These are phyloP conservation scores for Neopestalotiopsis sp. DNA, from an alignment of 2,329 filamentous ascomycete species.

Conservation along the genomic window DNA sequence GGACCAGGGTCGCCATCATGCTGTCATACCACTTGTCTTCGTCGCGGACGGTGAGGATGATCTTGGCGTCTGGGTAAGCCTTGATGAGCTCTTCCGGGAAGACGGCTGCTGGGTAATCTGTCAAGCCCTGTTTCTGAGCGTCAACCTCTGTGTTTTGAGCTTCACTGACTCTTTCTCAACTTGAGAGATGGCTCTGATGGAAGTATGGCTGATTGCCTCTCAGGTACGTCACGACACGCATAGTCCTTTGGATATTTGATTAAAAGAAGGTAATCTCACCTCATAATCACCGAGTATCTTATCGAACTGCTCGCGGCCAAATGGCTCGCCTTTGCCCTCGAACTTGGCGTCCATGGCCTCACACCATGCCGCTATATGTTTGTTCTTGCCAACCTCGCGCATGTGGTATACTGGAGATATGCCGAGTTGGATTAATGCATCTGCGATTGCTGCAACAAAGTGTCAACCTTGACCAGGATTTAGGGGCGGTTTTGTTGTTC, in stretches of 20 bases:
- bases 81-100: conserved; percentile 64
- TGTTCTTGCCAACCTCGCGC: conserved; percentile 37
- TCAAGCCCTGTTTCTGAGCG: conserved; percentile 23
- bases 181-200: no score
- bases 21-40: conserved; percentile 62
- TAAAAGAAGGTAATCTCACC: conserved; percentile 21
- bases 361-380: conserved; percentile 39
- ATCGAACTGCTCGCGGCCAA: conserved; percentile 37
- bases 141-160: not conserved
- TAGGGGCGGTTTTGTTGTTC: not conserved
- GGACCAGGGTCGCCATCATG: conserved; percentile 37
- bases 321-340: conserved; percentile 30
- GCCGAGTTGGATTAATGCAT: conserved; percentile 34
- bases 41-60: conserved; percentile 63
- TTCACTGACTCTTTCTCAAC: not conserved
- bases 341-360: conserved; percentile 40
- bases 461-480: not conserved
- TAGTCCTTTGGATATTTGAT: not conserved
- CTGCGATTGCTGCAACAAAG: conserved; percentile 30
- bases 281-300: conserved; percentile 38
- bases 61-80: conserved; percentile 66
- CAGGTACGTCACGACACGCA: no score
- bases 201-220: no score
- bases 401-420: conserved; percentile 40
- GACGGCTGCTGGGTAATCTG: conserved; percentile 37